Evolutionary conservation across 371 early-diverging fungal species (phyloP).

Genomic region (Batkoa obscura): DNA sequence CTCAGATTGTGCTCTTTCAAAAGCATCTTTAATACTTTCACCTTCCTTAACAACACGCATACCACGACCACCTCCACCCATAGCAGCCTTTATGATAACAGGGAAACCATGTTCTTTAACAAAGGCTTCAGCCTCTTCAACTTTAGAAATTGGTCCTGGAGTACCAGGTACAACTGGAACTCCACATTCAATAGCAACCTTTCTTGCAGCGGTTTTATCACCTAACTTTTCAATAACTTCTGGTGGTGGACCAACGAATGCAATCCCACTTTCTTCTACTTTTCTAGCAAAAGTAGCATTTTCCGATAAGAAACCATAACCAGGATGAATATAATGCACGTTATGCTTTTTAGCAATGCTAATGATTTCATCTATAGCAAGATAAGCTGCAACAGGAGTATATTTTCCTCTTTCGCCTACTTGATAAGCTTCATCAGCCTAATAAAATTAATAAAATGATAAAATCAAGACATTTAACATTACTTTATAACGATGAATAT

Average conservation of each 20-base stretch:
- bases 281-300: constrained; percentile 76
- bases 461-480: constrained; percentile 20
- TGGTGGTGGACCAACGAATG: constrained; percentile 74
- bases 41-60: constrained; percentile 77
- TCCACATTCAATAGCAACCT: constrained; percentile 52
- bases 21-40: constrained; percentile 41
- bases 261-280: constrained; percentile 76
- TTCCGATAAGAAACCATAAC: constrained; percentile 84
- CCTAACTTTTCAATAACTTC: constrained; percentile 76
- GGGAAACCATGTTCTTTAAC: constrained; percentile 72
- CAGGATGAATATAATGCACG: constrained; percentile 53
- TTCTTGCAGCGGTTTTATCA: constrained; percentile 86
- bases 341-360: constrained; percentile 59
- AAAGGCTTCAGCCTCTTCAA: constrained; percentile 46
- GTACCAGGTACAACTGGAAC: constrained; percentile 80
- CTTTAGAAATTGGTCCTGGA: constrained; percentile 57
- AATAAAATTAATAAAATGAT: neutral
- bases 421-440: constrained; percentile 87
- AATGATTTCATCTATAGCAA: constrained; percentile 82
- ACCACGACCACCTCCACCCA: constrained; percentile 96
- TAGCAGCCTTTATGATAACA: constrained; percentile 91
- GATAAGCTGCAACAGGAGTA: constrained; percentile 83
- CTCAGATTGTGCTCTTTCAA: constrained; percentile 67
- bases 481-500: constrained; percentile 71
- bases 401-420: constrained; percentile 58